Evolutionary conservation across 371 early-diverging fungal genomes (phyloP), one percentile per base, ranked within the genome.

Genomic region (Mortierella sp.): DNA sequence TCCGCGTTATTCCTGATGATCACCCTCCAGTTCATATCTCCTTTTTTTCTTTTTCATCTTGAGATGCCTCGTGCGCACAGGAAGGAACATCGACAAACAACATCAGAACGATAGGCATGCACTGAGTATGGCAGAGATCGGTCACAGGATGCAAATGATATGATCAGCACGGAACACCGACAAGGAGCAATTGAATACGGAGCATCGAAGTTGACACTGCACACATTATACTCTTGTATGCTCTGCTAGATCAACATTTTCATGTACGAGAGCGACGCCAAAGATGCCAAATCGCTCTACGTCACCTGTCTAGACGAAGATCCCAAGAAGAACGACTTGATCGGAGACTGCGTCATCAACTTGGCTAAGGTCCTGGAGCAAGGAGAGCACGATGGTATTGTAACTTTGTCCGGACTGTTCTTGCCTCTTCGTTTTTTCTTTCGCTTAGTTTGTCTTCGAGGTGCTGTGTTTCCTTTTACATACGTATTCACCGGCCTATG

Each of bases 311-410:
- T 65, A 49, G 72, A 72, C 50, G 72, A 66, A 28, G 65, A 73
- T 62, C 56, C 78, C 6, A 67, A 82, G 43, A 85, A 83, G 59
- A 82, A 85, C 58, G 89, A 89, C 53, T 66, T 86, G 42, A 90
- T 91, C 57, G 88, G 89, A 24, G 87, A 89, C 51, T 82, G 85
- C 44, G 82, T 86, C 9, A 72, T 92, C 39, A 90, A 92, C 78
- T 70, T 90, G 59, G 59, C 82, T 14, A 83, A 81, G 42, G 85
- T 90, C 11, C 72, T 89, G 50, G 82, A 73, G 28, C 83, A 86
- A 30, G 92, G 90, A n/a, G 92, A 90, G 57, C 80, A 84, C 6
- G 90, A 91, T 70, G 83, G 90, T 89, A 59, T 19, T 30, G 44
- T 19, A 1, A 14, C 7, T 34, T 7, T 34, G 7, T 4, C 37